Base-by-base conservation (phyloP, 202 grass and related monocot species). In the Panicum hallii region DNA sequence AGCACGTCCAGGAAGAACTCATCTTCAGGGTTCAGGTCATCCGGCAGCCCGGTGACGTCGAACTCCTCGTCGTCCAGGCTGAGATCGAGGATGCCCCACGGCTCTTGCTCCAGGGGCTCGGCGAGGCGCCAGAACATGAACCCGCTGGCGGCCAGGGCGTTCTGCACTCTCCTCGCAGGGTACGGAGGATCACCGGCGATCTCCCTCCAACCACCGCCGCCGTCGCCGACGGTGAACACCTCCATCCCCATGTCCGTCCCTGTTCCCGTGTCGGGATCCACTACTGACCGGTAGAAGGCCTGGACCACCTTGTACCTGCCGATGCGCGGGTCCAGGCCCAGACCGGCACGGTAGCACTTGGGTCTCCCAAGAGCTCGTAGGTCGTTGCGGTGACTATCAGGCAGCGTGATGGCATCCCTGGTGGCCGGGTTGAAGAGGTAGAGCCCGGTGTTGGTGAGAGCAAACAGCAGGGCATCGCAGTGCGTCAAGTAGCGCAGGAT, bases 371-470 rank as follows among this genome's bases (percentile, higher is more conserved):
- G 50, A 6, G 15, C 16, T 32, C 26, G 14, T 0, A 5, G 16
- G 4, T 56, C 3, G 17, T 38, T 13, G 9, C 11, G 49, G 30
- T n/a, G 3, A 15, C 73, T 75, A 9, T 32, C 5, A 0, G 73
- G 73, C 52, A 75, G 11, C 30, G 52, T 23, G 52, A 58, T 4
- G 10, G 52, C 10, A 16, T 58, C 53, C 19, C 53, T 13, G 2
- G 53, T 76, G 9, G 73, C 73, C 0, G 53, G 73, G 34, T 76
- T 76, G 11, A 42, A 76, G 19, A 76, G 73, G 73, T 76, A 58
- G 52, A 76, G 52, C 52, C 20, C 23, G 32, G 19, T 57, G 17
- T 76, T 17, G 4, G 71, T 74, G 71, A 30, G 30, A 6, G 9
- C 49, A 0, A 74, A 13, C 48, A 74, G 30, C 49, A 74, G 20